Conservation (phyloP, 306 rosid genomes). For the Luffa aegyptiaca region DNA sequence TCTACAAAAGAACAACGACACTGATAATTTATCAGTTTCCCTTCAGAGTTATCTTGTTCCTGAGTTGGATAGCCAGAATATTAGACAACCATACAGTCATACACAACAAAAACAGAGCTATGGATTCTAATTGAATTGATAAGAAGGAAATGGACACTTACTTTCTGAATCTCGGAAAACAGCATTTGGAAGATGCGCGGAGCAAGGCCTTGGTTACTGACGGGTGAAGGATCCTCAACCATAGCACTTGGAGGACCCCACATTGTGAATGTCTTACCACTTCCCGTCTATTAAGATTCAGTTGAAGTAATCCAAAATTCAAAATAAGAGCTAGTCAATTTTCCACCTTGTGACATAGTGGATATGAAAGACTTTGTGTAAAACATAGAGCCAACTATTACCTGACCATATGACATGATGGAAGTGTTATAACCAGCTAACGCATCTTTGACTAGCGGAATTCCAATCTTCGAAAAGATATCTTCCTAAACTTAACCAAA, state of each 20-base stretch:
- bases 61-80: conserved; percentile 19
- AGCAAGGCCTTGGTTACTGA: conserved; percentile 62
- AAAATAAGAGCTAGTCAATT: background rate
- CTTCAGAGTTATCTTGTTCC: conserved; percentile 64
- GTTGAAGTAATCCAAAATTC: background rate
- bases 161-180: conserved; percentile 71
- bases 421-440: conserved; percentile 89
- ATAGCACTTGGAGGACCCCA: conserved; percentile 93
- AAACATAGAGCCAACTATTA: conserved; percentile 7
- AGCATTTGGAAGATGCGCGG: conserved; percentile 75
- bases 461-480: conserved; percentile 60
- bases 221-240: conserved; percentile 50
- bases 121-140: background rate
- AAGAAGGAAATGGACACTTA: conserved; percentile 23
- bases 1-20: conserved; percentile 91
- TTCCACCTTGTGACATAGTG: background rate
- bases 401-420: conserved; percentile 86
- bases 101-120: background rate
- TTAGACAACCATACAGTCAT: background rate
- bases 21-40: conserved; percentile 70
- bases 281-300: conserved; percentile 50
- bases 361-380: background rate
- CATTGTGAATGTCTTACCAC: conserved; percentile 86
- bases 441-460: conserved; percentile 69
- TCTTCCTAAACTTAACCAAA: conserved; percentile 58